phyloP scores from a whole-genome alignment of 179 eudicot genomes.

The Patellifolia procumbens region DNA sequence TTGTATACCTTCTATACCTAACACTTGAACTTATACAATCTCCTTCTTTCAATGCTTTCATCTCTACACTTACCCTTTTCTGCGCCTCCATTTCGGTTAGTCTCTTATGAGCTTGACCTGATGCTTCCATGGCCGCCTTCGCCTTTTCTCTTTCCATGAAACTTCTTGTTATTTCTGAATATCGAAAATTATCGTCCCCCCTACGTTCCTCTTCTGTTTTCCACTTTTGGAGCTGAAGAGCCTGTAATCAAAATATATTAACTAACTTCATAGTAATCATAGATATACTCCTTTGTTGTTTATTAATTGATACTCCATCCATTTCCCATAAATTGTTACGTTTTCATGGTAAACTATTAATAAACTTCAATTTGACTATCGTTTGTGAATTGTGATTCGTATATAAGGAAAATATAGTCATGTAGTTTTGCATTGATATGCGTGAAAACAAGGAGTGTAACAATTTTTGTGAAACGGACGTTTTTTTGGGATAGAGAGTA shows the following conservation, averaged over 20 bases:
- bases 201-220: slow-evolving; percentile 35
- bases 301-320: no score
- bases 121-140: slow-evolving; percentile 32
- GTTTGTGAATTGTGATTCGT: no score
- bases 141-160: slow-evolving; percentile 26
- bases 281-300: no score
- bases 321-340: no score
- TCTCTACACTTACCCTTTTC: slow-evolving; percentile 31
- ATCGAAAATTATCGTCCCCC: slow-evolving; percentile 24
- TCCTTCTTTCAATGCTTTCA: slow-evolving; percentile 34
- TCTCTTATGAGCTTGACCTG: slow-evolving; percentile 36
- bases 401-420: no score
- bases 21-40: not conserved
- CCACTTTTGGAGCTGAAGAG: slow-evolving; percentile 42
- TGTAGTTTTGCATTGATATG: no score
- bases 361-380: no score
- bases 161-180: slow-evolving; percentile 10
- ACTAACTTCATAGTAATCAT: not conserved
- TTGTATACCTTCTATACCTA: slow-evolving; percentile 38
- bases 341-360: no score
- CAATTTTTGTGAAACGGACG: not conserved
- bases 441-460: no score
- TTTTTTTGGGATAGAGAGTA: not conserved
- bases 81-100: slow-evolving; percentile 37
- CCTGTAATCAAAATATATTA: slow-evolving; percentile 12